phyloP scores from a whole-genome alignment of 2,329 filamentous ascomycete genomes.

The Phialocephala subalpina region DNA sequence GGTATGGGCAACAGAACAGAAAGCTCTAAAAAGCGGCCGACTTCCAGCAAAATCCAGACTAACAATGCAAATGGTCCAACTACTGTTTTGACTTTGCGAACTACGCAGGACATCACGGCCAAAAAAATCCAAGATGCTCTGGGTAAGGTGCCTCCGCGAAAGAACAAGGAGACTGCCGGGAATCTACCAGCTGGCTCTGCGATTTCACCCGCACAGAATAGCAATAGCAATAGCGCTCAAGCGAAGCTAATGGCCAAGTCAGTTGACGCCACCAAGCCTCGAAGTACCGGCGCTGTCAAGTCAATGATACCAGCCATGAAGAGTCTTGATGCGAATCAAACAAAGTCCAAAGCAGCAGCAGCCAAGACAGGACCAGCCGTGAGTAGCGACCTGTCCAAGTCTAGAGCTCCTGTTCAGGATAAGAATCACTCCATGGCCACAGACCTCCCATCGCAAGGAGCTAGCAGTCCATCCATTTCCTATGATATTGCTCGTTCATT shows the following conservation, averaged over 20 bases:
- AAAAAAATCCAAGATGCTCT: background rate
- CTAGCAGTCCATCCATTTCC: background rate
- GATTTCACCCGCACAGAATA: background rate
- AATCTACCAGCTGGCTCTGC: background rate
- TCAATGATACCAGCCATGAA: background rate
- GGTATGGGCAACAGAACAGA: background rate
- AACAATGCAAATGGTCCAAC: background rate
- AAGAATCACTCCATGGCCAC: background rate
- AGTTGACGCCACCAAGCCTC: background rate
- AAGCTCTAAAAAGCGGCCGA: constrained; percentile 1
- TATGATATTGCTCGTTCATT: background rate
- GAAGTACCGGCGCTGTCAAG: background rate
- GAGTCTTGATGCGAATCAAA: background rate
- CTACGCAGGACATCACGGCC: background rate
- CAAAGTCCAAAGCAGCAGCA: constrained; percentile 12
- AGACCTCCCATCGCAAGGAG: background rate
- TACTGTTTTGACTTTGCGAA: background rate
- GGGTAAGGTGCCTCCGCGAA: background rate
- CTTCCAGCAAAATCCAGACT: background rate
- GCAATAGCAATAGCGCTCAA: background rate
- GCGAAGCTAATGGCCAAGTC: background rate
- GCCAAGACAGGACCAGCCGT: background rate
- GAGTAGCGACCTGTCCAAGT: background rate
- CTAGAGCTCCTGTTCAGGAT: background rate
- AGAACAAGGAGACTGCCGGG: background rate